Conservation (phyloP, 352 stramenopile genomes). For the Phytophthora capsici region DNA sequence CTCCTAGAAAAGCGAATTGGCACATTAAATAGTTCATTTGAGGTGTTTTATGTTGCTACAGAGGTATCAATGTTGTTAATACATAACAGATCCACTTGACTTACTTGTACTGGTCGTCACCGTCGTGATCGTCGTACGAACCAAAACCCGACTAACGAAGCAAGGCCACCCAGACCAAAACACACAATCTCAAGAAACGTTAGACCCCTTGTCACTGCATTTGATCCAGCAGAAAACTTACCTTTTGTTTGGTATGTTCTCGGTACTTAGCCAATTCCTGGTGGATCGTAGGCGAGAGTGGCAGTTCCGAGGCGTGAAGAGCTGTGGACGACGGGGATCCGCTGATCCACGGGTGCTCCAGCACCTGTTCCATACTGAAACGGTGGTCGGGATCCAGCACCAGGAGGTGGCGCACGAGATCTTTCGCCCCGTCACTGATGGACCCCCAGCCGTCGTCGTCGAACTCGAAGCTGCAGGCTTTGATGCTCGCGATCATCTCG, state of each 20-base stretch:
- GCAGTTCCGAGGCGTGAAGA: conserved; percentile 36
- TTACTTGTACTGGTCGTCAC: conserved; percentile 21
- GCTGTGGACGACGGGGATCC: conserved; percentile 12
- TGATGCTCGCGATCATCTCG: conserved; percentile 86
- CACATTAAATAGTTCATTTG: too few species aligned
- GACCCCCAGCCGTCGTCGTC: conserved; percentile 69
- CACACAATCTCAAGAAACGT: conserved; percentile 33
- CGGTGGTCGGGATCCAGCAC: conserved; percentile 71
- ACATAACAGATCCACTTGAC: background rate
- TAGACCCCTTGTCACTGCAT: conserved; percentile 12
- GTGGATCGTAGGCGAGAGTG: conserved; percentile 76
- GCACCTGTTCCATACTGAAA: conserved; percentile 75
- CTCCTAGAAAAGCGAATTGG: too few species aligned
- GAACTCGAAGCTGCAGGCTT: conserved; percentile 78
- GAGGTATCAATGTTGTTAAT: background rate
- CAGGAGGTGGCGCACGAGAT: conserved; percentile 79
- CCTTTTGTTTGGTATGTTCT: conserved; percentile 66
- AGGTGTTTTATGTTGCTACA: background rate
- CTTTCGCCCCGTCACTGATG: conserved; percentile 71
- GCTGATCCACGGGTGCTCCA: conserved; percentile 77
- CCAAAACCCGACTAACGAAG: conserved; percentile 34
- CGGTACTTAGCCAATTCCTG: conserved; percentile 68
- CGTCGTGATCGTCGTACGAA: conserved; percentile 30
- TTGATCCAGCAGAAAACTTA: conserved; percentile 4
- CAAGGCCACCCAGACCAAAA: conserved; percentile 26